Evolutionary conservation across 78 protist species (phyloP), one percentile per base, ranked within the genome.

Genomic region (Dictyostelium purpureum): DNA sequence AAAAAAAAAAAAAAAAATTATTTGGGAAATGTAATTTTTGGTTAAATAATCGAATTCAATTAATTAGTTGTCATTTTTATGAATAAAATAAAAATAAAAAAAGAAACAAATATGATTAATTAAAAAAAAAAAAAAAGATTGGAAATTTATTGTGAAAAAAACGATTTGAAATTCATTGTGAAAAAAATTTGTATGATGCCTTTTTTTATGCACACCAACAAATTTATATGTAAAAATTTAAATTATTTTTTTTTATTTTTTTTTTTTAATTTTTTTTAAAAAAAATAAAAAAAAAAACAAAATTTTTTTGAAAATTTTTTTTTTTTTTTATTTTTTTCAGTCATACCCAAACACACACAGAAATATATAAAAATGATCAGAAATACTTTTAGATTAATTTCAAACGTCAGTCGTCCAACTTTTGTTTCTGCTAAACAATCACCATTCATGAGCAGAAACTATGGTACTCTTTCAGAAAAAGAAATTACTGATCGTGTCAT

Each of bases 401-500:
- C 76, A 56, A 38, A 57, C 19, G 21, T 24, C 51, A 31, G 24
- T 47, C 82, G 33, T 40, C 80, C 59, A 74, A 49, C 59, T 19
- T 38, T 43, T 33, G 33, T 21, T 51, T 33, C n/a, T 26, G 33
- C 75, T 37, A 21, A 26, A 67, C 28, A 77, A 80, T 14, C 49
- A 21, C 18, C 67, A 77, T 1, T 65, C 6, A 38, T 24, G n/a
- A 79, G 11, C 16, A 47, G 94, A 21, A 24, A 59, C 12, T 52
- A 70, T 81, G 92, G 71, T 47, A 10, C 63, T 51, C 63, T 93
- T 42, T 47, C 76, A 24, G 91, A 77, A 31, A 67, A 37, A 28
- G 96, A 95, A 42, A 96, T 96, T 63, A 73, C 93, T 18, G 94
- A 87, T 35, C 95, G 98, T 42, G 97, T 97, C 0, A 14, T 96